Evolutionary conservation across 495 filamentous ascomycete species (phyloP).

Genomic region (Tuber calosporum): DNA sequence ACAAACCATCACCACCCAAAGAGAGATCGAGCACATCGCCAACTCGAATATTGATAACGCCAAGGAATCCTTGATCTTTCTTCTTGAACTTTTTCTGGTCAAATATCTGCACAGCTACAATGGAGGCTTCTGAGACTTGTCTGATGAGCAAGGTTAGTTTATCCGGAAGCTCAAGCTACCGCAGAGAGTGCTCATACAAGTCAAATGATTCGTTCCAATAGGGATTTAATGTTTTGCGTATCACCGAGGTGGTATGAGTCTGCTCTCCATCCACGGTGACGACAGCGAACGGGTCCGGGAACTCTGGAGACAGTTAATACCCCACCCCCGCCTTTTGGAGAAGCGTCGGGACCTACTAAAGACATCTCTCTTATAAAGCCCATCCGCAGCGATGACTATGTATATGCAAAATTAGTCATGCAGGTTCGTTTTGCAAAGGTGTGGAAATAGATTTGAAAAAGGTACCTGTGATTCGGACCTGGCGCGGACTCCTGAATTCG

Average conservation of each 20-base stretch:
- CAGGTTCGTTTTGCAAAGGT: conserved; percentile 8
- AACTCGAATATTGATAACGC: conserved; percentile 92
- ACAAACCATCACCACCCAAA: conserved; percentile 82
- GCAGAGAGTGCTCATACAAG: conserved; percentile 55
- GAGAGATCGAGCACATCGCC: conserved; percentile 87
- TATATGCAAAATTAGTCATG: conserved; percentile 1
- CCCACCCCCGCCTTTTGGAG: conserved; percentile 7
- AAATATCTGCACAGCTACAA: conserved; percentile 95
- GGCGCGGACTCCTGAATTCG: conserved; percentile 49
- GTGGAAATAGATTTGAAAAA: conserved; percentile 25
- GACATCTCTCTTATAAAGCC: conserved; percentile 97
- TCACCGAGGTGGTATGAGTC: conserved; percentile 88
- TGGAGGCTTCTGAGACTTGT: conserved; percentile 78
- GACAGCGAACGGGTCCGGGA: conserved; percentile 95
- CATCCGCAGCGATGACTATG: conserved; percentile 93
- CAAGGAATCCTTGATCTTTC: conserved; percentile 98
- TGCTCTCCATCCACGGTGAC: conserved; percentile 95
- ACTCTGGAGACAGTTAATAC: conserved; percentile 54
- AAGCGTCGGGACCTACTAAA: conserved; percentile 63
- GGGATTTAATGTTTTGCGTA: conserved; percentile 93
- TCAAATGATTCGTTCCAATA: conserved; percentile 99
- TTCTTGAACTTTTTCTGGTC: conserved; percentile 99
- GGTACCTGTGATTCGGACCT: conserved; percentile 61
- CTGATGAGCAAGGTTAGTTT: conserved; percentile 10
- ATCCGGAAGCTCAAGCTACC: conserved; percentile 4